Percentiles rank a stretch among this genome's conserved stretches.
Evolutionary conservation across 768 basidiomycete species (phyloP).

Genomic region (Melanogaster broomeanus): DNA sequence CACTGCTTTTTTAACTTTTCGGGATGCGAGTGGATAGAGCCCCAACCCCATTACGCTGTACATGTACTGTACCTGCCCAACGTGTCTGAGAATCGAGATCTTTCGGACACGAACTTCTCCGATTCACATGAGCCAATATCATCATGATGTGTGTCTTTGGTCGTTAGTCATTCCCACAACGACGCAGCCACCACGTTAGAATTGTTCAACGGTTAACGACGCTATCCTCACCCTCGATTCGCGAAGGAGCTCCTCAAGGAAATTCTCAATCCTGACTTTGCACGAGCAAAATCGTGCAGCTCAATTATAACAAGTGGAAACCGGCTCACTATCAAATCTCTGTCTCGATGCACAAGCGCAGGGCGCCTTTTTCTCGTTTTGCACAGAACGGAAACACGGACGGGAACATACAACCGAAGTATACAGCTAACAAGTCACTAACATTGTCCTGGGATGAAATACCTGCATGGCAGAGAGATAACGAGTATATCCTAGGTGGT

Average conservation of each 20-base stretch:
- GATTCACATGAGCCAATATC: slow-evolving; percentile 18
- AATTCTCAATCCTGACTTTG: neutral
- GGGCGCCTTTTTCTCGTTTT: neutral
- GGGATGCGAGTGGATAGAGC: slow-evolving; percentile 15
- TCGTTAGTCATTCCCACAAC: no score
- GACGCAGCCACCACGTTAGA: neutral
- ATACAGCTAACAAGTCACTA: neutral
- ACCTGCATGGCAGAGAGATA: slow-evolving; percentile 71
- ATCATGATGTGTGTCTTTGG: neutral
- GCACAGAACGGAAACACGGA: slow-evolving; percentile 9
- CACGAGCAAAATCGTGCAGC: neutral
- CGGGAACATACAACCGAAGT: neutral
- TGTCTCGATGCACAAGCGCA: slow-evolving; percentile 19
- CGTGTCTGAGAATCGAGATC: slow-evolving; percentile 27
- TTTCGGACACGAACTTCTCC: slow-evolving; percentile 2
- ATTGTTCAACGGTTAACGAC: no score
- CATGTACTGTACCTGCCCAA: slow-evolving; percentile 20
- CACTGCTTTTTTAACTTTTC: slow-evolving; percentile 9
- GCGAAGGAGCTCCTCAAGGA: neutral
- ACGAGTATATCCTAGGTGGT: slow-evolving; percentile 69
- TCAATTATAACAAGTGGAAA: neutral
- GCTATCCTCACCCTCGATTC: neutral
- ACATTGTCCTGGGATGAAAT: slow-evolving; percentile 59
- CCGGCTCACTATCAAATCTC: neutral
- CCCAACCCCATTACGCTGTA: slow-evolving; percentile 9